Evolutionary conservation across 73 alveolate genomes (phyloP), one percentile per base, ranked within the genome.

Genomic region (Blepharisma stoltei): DNA sequence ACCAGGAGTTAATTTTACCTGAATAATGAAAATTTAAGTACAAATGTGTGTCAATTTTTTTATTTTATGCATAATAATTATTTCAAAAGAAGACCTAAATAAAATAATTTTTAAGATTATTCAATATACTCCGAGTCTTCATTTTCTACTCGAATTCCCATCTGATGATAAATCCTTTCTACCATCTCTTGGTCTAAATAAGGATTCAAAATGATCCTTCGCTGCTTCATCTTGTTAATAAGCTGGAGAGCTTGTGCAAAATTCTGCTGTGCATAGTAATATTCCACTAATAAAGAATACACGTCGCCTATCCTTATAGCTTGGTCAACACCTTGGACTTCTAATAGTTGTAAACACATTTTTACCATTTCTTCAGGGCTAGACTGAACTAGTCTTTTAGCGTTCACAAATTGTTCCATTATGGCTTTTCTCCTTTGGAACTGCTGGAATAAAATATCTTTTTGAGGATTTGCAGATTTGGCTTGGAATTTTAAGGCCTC

Each of bases 241-340:
- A 78, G 75, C 11, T 52, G 54, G 70, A 78, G 86, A 50, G 97
- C 97, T 20, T 88, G 70, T 68, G 84, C 82, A 67, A 46, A 81
- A 47, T 89, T 82, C 53, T 86, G 70, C 67, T 45, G 54, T 43
- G 75, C 23, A 54, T 85, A 86, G 54, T 65, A 82, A 84, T 69
- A 91, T 81, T 93, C 97, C 9, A 93, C 77, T 6, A 93, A 54
- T 66, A 87, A 85, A 5, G 97, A 94, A 87, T 76, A 93, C 44
- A 96, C 93, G 82, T 96, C 98, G 14, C 97, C 98, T 8, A 89
- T 83, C 79, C 99, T 90, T 6, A 96, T 86, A 45, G 96, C 90
- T 41, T 86, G 87, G 54, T 94, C 99, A 53, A 95, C 93, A 44
- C 94, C 95, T 54, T 90, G 92, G 52, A 68, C 23, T 54, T 54